phyloP scores from a whole-genome alignment of 2,329 filamentous ascomycete species.

The Aspergillus sp. region DNA sequence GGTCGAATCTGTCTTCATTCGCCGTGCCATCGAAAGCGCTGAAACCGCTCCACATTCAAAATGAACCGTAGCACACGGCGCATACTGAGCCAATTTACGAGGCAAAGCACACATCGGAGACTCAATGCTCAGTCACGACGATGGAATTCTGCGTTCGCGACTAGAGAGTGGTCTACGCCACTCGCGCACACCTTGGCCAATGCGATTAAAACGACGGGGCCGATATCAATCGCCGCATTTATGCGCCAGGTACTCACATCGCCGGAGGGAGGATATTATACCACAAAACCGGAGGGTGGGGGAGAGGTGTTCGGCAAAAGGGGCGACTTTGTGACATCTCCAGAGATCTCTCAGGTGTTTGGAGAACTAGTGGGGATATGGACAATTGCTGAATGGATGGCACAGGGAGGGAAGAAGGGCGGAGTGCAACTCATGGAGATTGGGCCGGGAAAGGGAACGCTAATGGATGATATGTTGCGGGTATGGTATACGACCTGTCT shows the following conservation, averaged over 20 bases:
- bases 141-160: slow-evolving; percentile 36
- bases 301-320: slow-evolving; percentile 88
- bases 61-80: slow-evolving; percentile 33
- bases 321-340: slow-evolving; percentile 95
- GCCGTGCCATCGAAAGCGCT: not conserved
- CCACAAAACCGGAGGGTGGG: slow-evolving; percentile 64
- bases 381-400: slow-evolving; percentile 96
- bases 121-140: slow-evolving; percentile 21
- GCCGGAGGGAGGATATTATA: slow-evolving; percentile 91
- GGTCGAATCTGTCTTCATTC: not conserved
- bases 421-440: slow-evolving; percentile 91
- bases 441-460: slow-evolving; percentile 86
- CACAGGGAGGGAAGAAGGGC: slow-evolving; percentile 71
- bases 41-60: not conserved
- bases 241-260: slow-evolving; percentile 99
- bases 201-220: slow-evolving; percentile 88
- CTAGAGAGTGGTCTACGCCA: slow-evolving; percentile 83
- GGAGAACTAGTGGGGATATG: slow-evolving; percentile 92
- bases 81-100: slow-evolving; percentile 26
- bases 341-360: slow-evolving; percentile 96
- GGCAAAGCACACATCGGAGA: slow-evolving; percentile 18
- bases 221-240: slow-evolving; percentile 86
- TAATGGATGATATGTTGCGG: slow-evolving; percentile 95
- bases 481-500: slow-evolving; percentile 53
- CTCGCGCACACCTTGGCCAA: slow-evolving; percentile 82